These are phyloP conservation scores for Sclerotinia borealis DNA, from an alignment of 2,329 filamentous ascomycete genomes.

Conservation along the genomic window DNA sequence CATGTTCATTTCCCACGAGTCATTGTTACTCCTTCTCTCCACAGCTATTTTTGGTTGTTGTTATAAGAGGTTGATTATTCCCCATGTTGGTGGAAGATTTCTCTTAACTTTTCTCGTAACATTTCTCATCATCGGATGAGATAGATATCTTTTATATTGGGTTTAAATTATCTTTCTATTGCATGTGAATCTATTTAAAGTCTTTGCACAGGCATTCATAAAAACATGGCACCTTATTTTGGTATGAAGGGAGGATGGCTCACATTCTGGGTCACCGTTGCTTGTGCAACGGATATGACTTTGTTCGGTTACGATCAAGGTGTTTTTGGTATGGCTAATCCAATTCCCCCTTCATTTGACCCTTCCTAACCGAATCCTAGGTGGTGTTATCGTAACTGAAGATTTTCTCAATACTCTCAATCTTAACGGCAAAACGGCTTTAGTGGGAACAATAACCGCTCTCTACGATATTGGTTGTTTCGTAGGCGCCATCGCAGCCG, in stretches of 20 bases:
- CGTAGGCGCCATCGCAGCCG: constrained; percentile 36
- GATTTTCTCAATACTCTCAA: constrained; percentile 38
- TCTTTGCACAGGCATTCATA: not conserved
- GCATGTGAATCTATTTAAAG: not conserved
- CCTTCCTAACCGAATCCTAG: constrained; percentile 13
- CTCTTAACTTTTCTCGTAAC: too few relatives aligned
- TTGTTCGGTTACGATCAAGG: constrained; percentile 44
- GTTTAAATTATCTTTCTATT: not conserved
- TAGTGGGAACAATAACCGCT: constrained; percentile 40
- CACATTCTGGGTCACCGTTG: constrained; percentile 48
- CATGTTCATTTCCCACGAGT: not conserved
- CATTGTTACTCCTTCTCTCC: not conserved
- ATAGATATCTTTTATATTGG: not conserved
- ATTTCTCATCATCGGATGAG: not conserved
- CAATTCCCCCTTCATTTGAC: not conserved
- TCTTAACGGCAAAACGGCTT: constrained; percentile 14
- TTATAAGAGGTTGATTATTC: constrained; percentile 2
- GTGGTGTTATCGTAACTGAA: constrained; percentile 42
- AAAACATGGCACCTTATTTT: constrained; percentile 36
- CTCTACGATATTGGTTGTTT: constrained; percentile 45
- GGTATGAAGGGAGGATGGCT: constrained; percentile 49
- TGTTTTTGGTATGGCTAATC: constrained; percentile 33
- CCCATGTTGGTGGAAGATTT: not conserved
- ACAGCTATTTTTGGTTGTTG: not conserved
- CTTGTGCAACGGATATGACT: constrained; percentile 41